phyloP scores from a whole-genome alignment of 352 stramenopile species.

The Phytopythium boreale region DNA sequence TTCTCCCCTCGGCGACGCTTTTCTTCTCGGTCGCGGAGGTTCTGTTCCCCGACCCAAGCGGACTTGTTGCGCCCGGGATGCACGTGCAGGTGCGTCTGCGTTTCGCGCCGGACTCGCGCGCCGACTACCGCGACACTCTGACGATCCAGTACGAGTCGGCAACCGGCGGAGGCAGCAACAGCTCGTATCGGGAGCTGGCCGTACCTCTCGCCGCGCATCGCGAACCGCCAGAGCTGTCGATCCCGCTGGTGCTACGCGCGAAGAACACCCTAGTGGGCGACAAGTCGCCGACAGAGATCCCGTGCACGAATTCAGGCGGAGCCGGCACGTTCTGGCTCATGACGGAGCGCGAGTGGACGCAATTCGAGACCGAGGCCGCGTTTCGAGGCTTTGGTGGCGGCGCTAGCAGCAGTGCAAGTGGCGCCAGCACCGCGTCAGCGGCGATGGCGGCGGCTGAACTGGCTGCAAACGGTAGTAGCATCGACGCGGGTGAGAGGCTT shows the following conservation, averaged over 20 bases:
- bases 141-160: constrained; percentile 44
- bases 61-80: constrained; percentile 70
- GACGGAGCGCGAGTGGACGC: constrained; percentile 46
- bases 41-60: constrained; percentile 36
- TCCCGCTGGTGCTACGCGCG: constrained; percentile 53
- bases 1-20: constrained; percentile 59
- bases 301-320: constrained; percentile 61
- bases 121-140: constrained; percentile 69
- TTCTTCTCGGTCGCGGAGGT: constrained; percentile 64
- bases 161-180: constrained; percentile 4
- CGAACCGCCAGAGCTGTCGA: constrained; percentile 56
- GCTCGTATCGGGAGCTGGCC: constrained; percentile 20
- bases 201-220: constrained; percentile 50
- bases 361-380: constrained; percentile 25
- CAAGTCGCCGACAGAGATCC: constrained; percentile 36
- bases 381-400: background rate
- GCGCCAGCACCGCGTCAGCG: background rate
- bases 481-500: background rate
- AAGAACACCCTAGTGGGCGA: constrained; percentile 64
- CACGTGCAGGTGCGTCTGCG: constrained; percentile 52
- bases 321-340: constrained; percentile 72
- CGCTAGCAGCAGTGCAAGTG: background rate
- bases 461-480: background rate
- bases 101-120: constrained; percentile 70
- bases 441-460: constrained; percentile 9